Evolutionary conservation across 2,329 filamentous ascomycete genomes (phyloP).

Genomic region (Talaromyces sp.): DNA sequence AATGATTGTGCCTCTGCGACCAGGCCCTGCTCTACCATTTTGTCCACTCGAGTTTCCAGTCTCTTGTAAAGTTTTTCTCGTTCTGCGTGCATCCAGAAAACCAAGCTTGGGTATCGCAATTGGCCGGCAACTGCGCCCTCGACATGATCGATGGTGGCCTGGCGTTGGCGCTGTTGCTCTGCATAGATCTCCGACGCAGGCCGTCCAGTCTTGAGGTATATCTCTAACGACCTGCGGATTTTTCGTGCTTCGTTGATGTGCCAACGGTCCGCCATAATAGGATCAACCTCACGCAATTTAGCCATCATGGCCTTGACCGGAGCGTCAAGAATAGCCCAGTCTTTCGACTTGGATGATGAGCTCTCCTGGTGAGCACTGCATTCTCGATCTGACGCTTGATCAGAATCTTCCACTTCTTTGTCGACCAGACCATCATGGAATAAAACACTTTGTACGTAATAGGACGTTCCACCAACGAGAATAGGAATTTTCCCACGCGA

Average conservation of each 20-base stretch:
- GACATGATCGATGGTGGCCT: slow-evolving; percentile 18
- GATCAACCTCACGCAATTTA: slow-evolving; percentile 74
- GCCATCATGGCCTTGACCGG: slow-evolving; percentile 66
- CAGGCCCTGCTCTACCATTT: slow-evolving; percentile 67
- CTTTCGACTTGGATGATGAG: slow-evolving; percentile 23
- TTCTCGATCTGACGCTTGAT: background rate
- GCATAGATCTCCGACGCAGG: slow-evolving; percentile 81
- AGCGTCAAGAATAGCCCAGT: slow-evolving; percentile 66
- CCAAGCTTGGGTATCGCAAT: slow-evolving; percentile 54
- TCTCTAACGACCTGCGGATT: slow-evolving; percentile 82
- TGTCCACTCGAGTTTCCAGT: slow-evolving; percentile 71
- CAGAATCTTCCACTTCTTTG: slow-evolving; percentile 19
- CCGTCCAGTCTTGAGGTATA: slow-evolving; percentile 75
- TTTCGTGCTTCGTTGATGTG: slow-evolving; percentile 90
- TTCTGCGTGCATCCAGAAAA: slow-evolving; percentile 85
- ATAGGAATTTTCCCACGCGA: slow-evolving; percentile 75
- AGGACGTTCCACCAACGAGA: slow-evolving; percentile 89
- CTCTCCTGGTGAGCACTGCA: slow-evolving; percentile 17
- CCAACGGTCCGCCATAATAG: slow-evolving; percentile 83
- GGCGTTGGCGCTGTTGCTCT: slow-evolving; percentile 54
- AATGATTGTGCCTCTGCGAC: slow-evolving; percentile 57
- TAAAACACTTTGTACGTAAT: slow-evolving; percentile 84
- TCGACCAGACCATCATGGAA: slow-evolving; percentile 66
- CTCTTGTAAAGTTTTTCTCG: slow-evolving; percentile 61
- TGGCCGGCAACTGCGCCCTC: slow-evolving; percentile 17